Conservation (phyloP, 202 grass and related monocot species). For the Panicum virgatum region DNA sequence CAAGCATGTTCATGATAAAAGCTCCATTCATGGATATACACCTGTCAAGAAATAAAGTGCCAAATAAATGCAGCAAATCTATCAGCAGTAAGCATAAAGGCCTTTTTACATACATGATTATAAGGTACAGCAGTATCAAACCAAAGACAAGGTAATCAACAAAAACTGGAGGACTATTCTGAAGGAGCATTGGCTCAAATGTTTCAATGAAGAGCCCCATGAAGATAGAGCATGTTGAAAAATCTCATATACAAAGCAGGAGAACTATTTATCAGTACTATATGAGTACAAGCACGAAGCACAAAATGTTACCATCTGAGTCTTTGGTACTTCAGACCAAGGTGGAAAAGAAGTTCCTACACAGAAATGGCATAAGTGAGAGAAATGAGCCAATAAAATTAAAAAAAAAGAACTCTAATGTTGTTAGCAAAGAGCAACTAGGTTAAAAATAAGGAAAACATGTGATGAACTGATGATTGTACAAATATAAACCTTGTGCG, state of each 20-base stretch:
- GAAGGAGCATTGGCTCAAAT: not conserved
- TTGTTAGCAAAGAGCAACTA: slow-evolving; percentile 8
- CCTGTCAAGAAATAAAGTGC: slow-evolving; percentile 57
- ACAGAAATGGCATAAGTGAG: slow-evolving; percentile 36
- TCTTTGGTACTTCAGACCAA: slow-evolving; percentile 81
- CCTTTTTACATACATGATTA: slow-evolving; percentile 13
- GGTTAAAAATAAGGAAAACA: slow-evolving; percentile 14
- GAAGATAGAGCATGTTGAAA: slow-evolving; percentile 19
- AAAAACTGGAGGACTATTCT: slow-evolving; percentile 12
- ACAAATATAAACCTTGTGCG: slow-evolving; percentile 75
- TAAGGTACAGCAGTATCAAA: slow-evolving; percentile 7
- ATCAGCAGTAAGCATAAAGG: slow-evolving; percentile 30
- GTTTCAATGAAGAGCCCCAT: not conserved
- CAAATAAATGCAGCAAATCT: slow-evolving; percentile 36
- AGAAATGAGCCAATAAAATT: slow-evolving; percentile 19
- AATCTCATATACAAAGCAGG: slow-evolving; percentile 12
- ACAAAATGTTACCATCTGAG: slow-evolving; percentile 64
- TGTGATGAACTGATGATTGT: slow-evolving; percentile 2
- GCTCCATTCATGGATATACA: slow-evolving; percentile 88
- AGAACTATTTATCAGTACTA: not conserved
- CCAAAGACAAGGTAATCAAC: slow-evolving; percentile 16
- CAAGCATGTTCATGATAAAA: slow-evolving; percentile 97
- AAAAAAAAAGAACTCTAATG: slow-evolving; percentile 23
- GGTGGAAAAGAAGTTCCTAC: slow-evolving; percentile 90
- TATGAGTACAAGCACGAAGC: slow-evolving; percentile 6